These are phyloP conservation scores for Candida ficus DNA, from an alignment of 805 yeast species.

Conservation along the genomic window DNA sequence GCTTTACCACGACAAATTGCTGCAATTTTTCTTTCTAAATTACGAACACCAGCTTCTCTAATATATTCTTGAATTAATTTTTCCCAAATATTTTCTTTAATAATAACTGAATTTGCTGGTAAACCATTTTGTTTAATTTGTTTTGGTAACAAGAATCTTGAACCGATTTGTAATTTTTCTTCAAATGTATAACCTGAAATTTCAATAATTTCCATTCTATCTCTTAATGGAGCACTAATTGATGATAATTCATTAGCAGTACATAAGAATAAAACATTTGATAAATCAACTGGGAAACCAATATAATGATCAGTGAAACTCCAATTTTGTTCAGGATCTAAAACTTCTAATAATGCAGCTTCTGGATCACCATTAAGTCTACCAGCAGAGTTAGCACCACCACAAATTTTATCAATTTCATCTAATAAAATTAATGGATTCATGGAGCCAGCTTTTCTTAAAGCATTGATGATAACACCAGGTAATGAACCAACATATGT, in stretches of 20 bases:
- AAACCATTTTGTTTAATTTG: slow-evolving; percentile 69
- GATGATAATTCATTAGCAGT: slow-evolving; percentile 77
- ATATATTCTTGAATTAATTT: slow-evolving; percentile 66
- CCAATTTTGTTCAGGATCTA: slow-evolving; percentile 85
- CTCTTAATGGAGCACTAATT: slow-evolving; percentile 71
- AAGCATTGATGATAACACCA: slow-evolving; percentile 71
- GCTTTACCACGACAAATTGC: slow-evolving; percentile 79
- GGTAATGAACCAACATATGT: slow-evolving; percentile 94
- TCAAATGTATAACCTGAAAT: slow-evolving; percentile 74
- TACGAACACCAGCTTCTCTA: slow-evolving; percentile 83
- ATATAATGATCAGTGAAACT: slow-evolving; percentile 77
- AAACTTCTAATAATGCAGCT: slow-evolving; percentile 81
- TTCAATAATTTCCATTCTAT: slow-evolving; percentile 78
- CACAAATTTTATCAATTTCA: slow-evolving; percentile 77
- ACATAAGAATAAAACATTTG: slow-evolving; percentile 76
- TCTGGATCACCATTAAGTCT: slow-evolving; percentile 79
- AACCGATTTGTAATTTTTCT: slow-evolving; percentile 72
- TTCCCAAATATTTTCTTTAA: slow-evolving; percentile 52
- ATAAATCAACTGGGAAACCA: slow-evolving; percentile 80
- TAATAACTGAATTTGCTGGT: slow-evolving; percentile 33
- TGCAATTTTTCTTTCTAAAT: slow-evolving; percentile 69
- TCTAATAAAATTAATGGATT: slow-evolving; percentile 81
- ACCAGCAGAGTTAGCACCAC: slow-evolving; percentile 38
- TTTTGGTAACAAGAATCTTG: slow-evolving; percentile 65
- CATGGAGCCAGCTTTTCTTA: slow-evolving; percentile 70